Evolutionary conservation across 2,329 filamentous ascomycete genomes (phyloP), one percentile per base, ranked within the genome.

Genomic region (Colletotrichum lupini): DNA sequence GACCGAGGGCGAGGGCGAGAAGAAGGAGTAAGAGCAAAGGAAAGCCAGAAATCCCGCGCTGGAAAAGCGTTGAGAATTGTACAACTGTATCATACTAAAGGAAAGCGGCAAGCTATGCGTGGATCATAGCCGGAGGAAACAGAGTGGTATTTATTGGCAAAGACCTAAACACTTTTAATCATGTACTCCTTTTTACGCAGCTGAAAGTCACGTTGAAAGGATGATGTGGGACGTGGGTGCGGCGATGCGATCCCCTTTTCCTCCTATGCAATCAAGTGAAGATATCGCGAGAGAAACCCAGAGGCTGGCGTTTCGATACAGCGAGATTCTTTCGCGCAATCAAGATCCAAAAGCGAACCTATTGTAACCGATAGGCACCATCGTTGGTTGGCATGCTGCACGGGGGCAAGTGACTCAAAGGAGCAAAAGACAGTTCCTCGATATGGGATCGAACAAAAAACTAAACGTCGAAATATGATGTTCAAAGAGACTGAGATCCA

Each of bases 1-100:
- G 73, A 91, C 76, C 5, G 82, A 92, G 63, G 79, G 70, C 28
- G 81, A 77, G 62, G 79, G 70, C 28, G 81, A 77, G 74, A 79
- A 84, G 78, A 81, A 83, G 76, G 79, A 80, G 76, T 80, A 77
- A 71, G 76, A 49, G 12, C 30, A 4, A 24, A 7, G 4, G 55
- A 28, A 14, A 3, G 22, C 32, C 30, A 22, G 30, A 22, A 30
- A 24, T 11, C n/a, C 37, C 22, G 14, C 22, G 65, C 67, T 49
- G 57, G 35, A 32, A 60, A 53, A 53, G 66, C 66, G 66, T 30
- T 52, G 26, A 5, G 19, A 22, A 37, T 53, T 74, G 71, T 75
- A 75, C 72, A 73, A 56, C 68, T 74, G 63, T 67, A 72, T 60
- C 65, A 73, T 73, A 73, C 62, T 8, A 57, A 58, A 55, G n/a